Evolutionary conservation across 176 grass and related monocot species (phyloP).

Genomic region (Tillandsia fasciculata): DNA sequence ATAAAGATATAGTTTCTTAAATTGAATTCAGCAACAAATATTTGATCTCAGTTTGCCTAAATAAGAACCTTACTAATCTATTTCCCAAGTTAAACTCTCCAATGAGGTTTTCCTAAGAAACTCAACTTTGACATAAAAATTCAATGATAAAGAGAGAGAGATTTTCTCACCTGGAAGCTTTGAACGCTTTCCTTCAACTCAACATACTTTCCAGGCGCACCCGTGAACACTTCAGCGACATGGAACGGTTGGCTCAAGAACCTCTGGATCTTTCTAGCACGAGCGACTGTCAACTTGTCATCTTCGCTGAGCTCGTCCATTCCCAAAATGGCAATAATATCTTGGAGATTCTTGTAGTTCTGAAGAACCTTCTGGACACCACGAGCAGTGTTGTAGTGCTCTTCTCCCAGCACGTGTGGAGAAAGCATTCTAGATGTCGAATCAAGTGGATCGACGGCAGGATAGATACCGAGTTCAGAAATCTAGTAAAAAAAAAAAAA

Average conservation of each 20-base stretch:
- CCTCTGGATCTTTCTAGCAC: conserved; percentile 20
- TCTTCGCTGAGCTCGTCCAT: conserved; percentile 27
- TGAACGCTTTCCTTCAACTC: conserved; percentile 21
- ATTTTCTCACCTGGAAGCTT: conserved; percentile 24
- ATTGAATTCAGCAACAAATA: too few species aligned
- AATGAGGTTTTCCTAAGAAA: not conserved
- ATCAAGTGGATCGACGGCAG: conserved; percentile 26
- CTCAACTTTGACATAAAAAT: too few species aligned
- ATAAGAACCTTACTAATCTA: too few species aligned
- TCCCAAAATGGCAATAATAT: conserved; percentile 26
- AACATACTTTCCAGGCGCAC: conserved; percentile 33
- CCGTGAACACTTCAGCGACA: conserved; percentile 32
- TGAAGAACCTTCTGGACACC: conserved; percentile 26
- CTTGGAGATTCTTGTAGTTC: conserved; percentile 27
- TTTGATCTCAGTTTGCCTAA: too few species aligned
- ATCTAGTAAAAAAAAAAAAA: conserved; percentile 7
- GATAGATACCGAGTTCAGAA: conserved; percentile 24
- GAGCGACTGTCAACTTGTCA: conserved; percentile 24
- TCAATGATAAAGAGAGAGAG: not conserved
- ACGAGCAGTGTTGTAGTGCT: conserved; percentile 27
- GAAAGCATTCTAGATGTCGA: conserved; percentile 27
- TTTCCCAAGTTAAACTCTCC: not conserved
- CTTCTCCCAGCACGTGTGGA: conserved; percentile 22
- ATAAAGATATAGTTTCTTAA: too few species aligned
- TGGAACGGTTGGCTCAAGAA: conserved; percentile 34